Evolutionary conservation across 148 eudicot species (phyloP).

Genomic region (Limonium bicolor): DNA sequence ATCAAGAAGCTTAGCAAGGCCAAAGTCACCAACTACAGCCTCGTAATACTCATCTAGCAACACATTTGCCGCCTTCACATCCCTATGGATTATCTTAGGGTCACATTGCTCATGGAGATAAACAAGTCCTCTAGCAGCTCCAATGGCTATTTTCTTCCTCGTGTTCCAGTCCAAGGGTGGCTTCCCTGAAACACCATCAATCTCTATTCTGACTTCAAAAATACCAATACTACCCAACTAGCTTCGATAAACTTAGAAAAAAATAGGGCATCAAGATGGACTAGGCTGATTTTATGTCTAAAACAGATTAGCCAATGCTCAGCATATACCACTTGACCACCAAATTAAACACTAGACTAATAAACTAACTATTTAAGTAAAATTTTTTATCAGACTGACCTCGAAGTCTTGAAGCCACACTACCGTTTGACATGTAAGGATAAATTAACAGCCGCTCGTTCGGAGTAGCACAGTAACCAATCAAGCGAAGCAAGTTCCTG

Average conservation of each 20-base stretch:
- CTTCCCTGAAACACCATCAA: conserved; percentile 28
- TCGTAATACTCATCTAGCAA: conserved; percentile 68
- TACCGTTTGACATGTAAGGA: conserved; percentile 97
- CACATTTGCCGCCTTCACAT: conserved; percentile 91
- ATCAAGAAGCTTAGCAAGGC: conserved; percentile 92
- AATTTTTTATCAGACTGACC: conserved; percentile 20
- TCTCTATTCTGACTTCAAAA: too few species aligned
- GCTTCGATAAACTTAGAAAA: too few species aligned
- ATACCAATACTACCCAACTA: too few species aligned
- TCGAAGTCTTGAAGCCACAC: conserved; percentile 88
- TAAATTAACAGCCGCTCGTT: conserved; percentile 80
- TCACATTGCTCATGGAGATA: conserved; percentile 96
- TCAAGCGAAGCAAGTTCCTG: conserved; percentile 62
- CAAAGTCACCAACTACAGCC: conserved; percentile 93
- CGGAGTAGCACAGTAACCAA: conserved; percentile 74
- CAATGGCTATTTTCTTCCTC: conserved; percentile 79
- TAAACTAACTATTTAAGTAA: neutral
- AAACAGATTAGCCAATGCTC: too few species aligned
- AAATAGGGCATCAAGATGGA: too few species aligned
- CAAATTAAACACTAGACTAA: too few species aligned
- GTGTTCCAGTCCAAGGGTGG: conserved; percentile 89
- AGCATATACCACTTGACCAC: too few species aligned
- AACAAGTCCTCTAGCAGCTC: conserved; percentile 78
- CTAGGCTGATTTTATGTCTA: too few species aligned
- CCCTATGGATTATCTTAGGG: conserved; percentile 91